Evolutionary conservation across 2,329 filamentous ascomycete genomes (phyloP).

Genomic region (Chalaropsis thielavioides): DNA sequence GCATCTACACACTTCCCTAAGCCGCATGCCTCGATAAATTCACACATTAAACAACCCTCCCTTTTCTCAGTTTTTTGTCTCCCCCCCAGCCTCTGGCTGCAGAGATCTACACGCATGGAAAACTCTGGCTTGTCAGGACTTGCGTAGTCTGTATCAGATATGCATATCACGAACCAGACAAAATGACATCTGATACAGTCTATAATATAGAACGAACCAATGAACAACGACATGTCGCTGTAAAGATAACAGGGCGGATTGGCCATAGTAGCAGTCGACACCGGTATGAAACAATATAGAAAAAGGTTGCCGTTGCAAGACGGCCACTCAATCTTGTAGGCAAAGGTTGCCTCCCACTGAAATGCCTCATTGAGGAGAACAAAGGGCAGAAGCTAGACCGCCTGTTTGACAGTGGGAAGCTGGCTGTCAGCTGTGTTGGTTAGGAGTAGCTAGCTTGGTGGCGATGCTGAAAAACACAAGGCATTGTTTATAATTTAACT

Average conservation of each 20-base stretch:
- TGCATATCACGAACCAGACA: conserved; percentile 3
- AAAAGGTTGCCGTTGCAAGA: neutral
- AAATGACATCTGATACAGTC: conserved; percentile 2
- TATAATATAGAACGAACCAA: neutral
- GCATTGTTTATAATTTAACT: too few species aligned
- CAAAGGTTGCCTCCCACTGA: neutral
- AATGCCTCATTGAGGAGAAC: neutral
- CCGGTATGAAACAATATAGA: neutral
- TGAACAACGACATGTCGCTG: neutral
- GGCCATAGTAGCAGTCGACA: neutral
- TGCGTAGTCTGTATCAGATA: neutral
- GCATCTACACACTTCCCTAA: neutral
- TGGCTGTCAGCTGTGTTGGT: neutral
- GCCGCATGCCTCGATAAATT: neutral
- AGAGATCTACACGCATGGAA: neutral
- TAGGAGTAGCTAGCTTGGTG: too few species aligned
- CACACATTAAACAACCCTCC: neutral
- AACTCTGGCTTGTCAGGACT: conserved; percentile 1
- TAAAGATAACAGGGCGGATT: neutral
- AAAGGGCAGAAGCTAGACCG: neutral
- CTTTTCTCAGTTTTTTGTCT: too few species aligned
- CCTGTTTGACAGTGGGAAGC: neutral
- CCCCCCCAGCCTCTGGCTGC: neutral
- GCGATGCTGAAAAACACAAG: too few species aligned
- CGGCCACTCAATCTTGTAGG: neutral